Base-by-base conservation (phyloP, 768 basidiomycete genomes). In the Coprinopsis cinerea region DNA sequence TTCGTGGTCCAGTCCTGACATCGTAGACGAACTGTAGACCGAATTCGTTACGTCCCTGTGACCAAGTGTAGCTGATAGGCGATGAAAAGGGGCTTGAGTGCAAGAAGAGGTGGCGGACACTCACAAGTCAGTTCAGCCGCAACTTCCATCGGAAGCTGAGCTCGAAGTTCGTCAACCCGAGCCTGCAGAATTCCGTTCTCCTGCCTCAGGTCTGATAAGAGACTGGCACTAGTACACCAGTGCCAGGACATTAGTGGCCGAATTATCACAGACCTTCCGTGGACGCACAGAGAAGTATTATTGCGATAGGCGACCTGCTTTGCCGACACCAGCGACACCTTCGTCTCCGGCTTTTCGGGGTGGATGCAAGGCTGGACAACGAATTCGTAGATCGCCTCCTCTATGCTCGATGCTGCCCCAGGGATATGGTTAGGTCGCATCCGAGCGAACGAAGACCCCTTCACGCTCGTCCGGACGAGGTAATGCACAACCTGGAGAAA, bases 101-200 rank as follows among this genome's bases (percentile, higher is more conserved):
- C n/a, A n/a, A n/a, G 61, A 34, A 34, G n/a, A 9, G 30, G 9
- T n/a, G 9, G n/a, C n/a, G 30, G 9, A 34, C 30, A 34, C 41
- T 43, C 20, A 45, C 27, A 25, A 45, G 44, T 18, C 4, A 32
- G 14, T 27, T 30, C 55, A n/a, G 60, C 55, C 2, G 63, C 30
- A 11, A 47, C 53, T 22, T 61, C 52, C 5, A 56, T 64, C 51
- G 61, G 64, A 15, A 73, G 60, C 25, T 60, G 52, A 5, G 56
- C 64, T 52, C 62, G 64, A 14, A 73, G 60, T 46, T 77, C 75
- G 1, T 66, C 61, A 27, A 85, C 64, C 23, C 82, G 81, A 52
- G 78, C 77, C 55, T 85, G 76, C 35, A 96, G 66, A 13, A 82
- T 77, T 63, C 90, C 86, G 63, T 96, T 92, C 67, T 94, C 91